These are phyloP conservation scores for Quercus lobata DNA, from an alignment of 331 rosid species.

Conservation along the genomic window DNA sequence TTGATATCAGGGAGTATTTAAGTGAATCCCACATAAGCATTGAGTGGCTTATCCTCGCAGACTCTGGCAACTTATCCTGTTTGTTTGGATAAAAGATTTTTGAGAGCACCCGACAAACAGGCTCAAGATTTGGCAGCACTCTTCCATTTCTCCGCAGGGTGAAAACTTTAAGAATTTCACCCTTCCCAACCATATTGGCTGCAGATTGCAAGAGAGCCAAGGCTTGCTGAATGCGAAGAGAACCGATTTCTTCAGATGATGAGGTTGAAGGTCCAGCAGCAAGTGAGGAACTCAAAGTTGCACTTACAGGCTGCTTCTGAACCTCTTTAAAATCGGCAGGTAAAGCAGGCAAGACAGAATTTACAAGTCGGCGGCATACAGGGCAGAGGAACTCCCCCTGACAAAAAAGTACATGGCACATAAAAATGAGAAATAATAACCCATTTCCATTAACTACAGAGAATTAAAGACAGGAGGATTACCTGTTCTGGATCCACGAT, in stretches of 20 bases:
- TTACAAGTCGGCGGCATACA: constrained; percentile 93
- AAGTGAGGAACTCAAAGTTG: constrained; percentile 30
- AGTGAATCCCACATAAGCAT: constrained; percentile 94
- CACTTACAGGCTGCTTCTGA: constrained; percentile 37
- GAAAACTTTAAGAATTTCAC: constrained; percentile 45
- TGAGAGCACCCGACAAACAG: constrained; percentile 52
- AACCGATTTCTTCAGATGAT: constrained; percentile 31
- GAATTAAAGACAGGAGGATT: background rate
- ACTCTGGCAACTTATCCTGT: constrained; percentile 50
- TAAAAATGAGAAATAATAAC: background rate
- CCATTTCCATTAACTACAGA: constrained; percentile 4
- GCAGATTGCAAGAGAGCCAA: constrained; percentile 67
- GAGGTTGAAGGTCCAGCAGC: constrained; percentile 28
- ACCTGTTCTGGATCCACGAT: constrained; percentile 97
- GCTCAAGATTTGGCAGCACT: constrained; percentile 53
- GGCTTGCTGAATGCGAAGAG: constrained; percentile 57
- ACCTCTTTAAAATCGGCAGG: constrained; percentile 52
- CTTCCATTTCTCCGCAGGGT: constrained; percentile 41
- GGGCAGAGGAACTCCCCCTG: constrained; percentile 99
- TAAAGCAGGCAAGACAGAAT: constrained; percentile 75
- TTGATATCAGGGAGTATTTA: constrained; percentile 81
- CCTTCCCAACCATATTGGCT: constrained; percentile 56
- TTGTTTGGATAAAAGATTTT: constrained; percentile 66
- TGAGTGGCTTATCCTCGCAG: constrained; percentile 59
- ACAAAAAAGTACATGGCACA: constrained; percentile 6